Evolutionary conservation across 139 green algal genomes (phyloP), one percentile per base, ranked within the genome.

Genomic region (Chlamydomonas sphaeroides): DNA sequence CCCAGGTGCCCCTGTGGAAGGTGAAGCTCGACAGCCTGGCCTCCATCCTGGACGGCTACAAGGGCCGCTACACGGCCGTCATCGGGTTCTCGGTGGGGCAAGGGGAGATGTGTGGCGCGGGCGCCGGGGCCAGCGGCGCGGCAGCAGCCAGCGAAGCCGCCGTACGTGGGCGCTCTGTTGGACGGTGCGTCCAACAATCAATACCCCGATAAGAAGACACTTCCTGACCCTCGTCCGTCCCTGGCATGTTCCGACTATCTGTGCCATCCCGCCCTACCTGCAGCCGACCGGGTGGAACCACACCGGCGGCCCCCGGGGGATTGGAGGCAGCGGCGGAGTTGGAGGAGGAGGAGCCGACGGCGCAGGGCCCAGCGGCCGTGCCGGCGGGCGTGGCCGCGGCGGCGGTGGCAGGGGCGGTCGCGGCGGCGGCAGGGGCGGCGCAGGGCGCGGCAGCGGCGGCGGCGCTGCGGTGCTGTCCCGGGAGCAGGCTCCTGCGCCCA

Each of bases 281-380:
- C 45, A 92, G 80, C 96, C 95, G 10, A 97, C 95, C 17, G 95
- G 95, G 7, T 98, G 95, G 95, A 92, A 90, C 8, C 93, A 95
- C 70, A 86, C 92, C 32, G 70, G 63, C 8, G 68, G 70, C 28
- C 51, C 32, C 2, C 62, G 75, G 66, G 67, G 59, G 2, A 21
- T 62, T 6, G 25, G 56, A 26, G n/a, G 4, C 51, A 4, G 20
- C 17, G 20, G n/a, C 56, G 23, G 11, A 53, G 45, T 14, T 14
- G 45, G 11, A 53, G 45, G 11, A 10, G 14, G 11, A 53, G 56
- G 56, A 21, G 45, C 45, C 14, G 45, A 14, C 35, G 59, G 48
- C 2, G 67, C 68, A n/a, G 79, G 61, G 18, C 49, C 38, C 36
- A n/a, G 57, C 3, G 62, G 71, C 10, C 51, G 78, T 21, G 72